These are phyloP conservation scores for Dactylellina sp. DNA, from an alignment of 2,329 filamentous ascomycete genomes.

Conservation along the genomic window DNA sequence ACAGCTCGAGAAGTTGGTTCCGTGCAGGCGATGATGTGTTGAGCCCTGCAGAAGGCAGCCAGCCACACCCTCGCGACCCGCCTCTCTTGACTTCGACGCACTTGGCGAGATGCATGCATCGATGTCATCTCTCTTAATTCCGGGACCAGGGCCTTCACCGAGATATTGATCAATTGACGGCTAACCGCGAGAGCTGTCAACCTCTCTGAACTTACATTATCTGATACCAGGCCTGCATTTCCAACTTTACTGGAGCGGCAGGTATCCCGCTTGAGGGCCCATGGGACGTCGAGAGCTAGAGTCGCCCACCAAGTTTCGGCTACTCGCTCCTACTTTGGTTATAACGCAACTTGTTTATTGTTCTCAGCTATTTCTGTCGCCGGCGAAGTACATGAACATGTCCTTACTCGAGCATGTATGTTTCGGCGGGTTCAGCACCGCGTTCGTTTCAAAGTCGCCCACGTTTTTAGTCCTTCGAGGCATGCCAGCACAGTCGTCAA, in stretches of 20 bases:
- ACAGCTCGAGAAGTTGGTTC: constrained; percentile 32
- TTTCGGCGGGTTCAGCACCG: neutral
- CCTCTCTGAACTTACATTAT: constrained; percentile 1
- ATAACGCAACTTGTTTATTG: constrained; percentile 1
- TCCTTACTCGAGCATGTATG: no score
- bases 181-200: no score
- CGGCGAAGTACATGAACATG: no score
- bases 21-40: constrained; percentile 34
- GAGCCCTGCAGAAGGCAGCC: constrained; percentile 22
- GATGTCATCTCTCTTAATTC: no score
- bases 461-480: constrained; percentile 22
- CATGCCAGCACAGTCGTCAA: constrained; percentile 10
- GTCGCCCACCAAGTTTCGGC: neutral
- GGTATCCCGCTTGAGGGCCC: neutral
- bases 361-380: constrained; percentile 29
- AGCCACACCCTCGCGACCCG: constrained; percentile 14
- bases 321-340: constrained; percentile 1
- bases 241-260: neutral
- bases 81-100: no score
- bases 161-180: no score
- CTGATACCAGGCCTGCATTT: constrained; percentile 10
- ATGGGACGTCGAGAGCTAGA: neutral
- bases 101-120: no score
- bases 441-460: constrained; percentile 36
- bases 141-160: no score